Evolutionary conservation across 2,329 filamentous ascomycete species (phyloP).

Genomic region (Botrytis galanthina): DNA sequence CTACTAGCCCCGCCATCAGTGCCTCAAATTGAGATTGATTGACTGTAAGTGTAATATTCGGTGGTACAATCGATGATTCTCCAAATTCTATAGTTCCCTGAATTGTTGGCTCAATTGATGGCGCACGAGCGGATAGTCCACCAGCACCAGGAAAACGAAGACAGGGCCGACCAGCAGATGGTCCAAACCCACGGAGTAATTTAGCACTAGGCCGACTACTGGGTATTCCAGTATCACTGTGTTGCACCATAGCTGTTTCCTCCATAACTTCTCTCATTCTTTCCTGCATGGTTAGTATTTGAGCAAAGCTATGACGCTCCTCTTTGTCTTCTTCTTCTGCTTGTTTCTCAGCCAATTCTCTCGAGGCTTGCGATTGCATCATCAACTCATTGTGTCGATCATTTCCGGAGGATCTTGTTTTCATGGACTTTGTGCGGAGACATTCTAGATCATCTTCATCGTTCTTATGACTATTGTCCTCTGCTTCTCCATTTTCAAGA

Average conservation of each 20-base stretch:
- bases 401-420: not conserved
- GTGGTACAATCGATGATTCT: not conserved
- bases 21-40: not conserved
- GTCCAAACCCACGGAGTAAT: too few species aligned
- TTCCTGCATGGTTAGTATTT: not conserved
- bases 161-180: not conserved
- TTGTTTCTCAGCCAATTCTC: not conserved
- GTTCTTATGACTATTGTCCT: not conserved
- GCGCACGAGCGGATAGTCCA: not conserved
- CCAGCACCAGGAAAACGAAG: accelerated
- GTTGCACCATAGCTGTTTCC: not conserved
- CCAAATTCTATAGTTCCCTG: not conserved
- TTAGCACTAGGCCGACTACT: too few species aligned
- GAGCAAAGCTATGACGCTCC: not conserved
- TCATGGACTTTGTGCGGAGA: not conserved
- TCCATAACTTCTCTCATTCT: not conserved
- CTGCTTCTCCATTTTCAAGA: not conserved
- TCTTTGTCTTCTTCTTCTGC: not conserved
- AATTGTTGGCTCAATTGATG: not conserved
- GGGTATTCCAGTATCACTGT: not conserved
- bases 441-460: not conserved
- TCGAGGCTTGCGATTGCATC: not conserved
- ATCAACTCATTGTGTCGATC: not conserved
- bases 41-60: not conserved
- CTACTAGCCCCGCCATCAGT: not conserved